Percentiles rank a stretch among this genome's conserved stretches.
phyloP scores from a whole-genome alignment of 345 rosid species.

The Populus euphratica region DNA sequence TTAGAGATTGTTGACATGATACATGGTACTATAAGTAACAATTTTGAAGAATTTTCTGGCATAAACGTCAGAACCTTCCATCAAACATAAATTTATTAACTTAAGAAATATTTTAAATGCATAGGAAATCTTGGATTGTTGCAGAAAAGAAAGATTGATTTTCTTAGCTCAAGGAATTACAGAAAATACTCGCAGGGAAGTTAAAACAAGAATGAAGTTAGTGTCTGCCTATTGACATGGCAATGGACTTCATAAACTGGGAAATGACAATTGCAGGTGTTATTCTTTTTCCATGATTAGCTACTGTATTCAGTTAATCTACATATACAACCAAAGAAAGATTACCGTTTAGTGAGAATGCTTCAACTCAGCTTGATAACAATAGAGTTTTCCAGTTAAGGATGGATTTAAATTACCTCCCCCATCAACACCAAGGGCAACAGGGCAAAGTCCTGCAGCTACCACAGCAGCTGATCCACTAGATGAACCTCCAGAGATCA shows the following conservation, averaged over 20 bases:
- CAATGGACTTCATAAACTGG: background rate
- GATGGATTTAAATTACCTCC: conserved; percentile 46
- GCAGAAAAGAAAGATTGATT: background rate
- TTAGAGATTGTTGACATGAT: background rate
- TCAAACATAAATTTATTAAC: too few species aligned
- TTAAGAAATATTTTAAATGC: too few species aligned
- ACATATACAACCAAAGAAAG: background rate
- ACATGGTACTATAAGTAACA: background rate
- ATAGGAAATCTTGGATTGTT: background rate
- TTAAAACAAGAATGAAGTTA: background rate
- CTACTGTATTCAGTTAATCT: background rate
- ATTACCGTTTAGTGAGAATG: background rate
- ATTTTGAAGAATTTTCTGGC: background rate
- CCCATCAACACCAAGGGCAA: conserved; percentile 76
- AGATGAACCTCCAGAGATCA: conserved; percentile 66
- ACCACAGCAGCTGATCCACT: conserved; percentile 81
- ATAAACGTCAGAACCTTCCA: background rate
- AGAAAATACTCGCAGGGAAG: background rate
- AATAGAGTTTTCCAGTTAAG: background rate
- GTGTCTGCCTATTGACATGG: background rate
- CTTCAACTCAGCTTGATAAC: too few species aligned
- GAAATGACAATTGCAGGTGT: background rate
- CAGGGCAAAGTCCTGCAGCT: conserved; percentile 70
- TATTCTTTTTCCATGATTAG: background rate
- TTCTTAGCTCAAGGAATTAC: background rate